A percentile compares a stretch with the other conserved stretches of the same genome.
These are phyloP conservation scores for Chytridium lagenaria DNA, from an alignment of 371 early-diverging fungal genomes.

Conservation along the genomic window DNA sequence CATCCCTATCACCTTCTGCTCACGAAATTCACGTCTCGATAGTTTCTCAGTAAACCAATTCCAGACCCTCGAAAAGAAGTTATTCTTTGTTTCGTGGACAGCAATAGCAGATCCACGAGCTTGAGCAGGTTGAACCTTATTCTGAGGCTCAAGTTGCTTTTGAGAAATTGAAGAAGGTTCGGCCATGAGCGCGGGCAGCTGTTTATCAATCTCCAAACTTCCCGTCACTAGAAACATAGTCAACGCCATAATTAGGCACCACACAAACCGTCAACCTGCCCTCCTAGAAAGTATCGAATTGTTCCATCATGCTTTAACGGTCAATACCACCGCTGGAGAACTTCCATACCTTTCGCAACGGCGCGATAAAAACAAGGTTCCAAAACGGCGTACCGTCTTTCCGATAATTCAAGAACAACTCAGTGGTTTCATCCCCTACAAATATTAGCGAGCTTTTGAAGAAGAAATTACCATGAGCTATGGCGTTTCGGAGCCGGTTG, in stretches of 20 bases:
- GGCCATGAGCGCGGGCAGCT: background rate
- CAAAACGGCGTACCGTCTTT: constrained; percentile 34
- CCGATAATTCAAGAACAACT: constrained; percentile 28
- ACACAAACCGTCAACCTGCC: constrained; percentile 14
- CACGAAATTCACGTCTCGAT: background rate
- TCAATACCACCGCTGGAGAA: no score
- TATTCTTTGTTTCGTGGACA: background rate
- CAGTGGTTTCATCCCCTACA: constrained; percentile 13
- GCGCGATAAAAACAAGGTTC: constrained; percentile 21
- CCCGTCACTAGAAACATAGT: background rate
- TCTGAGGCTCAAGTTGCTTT: background rate
- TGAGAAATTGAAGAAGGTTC: background rate
- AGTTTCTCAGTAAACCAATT: background rate
- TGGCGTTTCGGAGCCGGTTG: constrained; percentile 16
- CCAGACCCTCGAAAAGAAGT: background rate
- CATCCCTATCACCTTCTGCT: constrained; percentile 5
- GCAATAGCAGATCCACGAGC: background rate
- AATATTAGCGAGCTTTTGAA: background rate
- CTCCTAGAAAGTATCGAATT: constrained; percentile 27
- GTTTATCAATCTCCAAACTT: constrained; percentile 4
- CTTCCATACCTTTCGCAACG: background rate
- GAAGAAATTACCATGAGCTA: background rate
- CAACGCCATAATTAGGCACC: background rate
- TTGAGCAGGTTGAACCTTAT: background rate
- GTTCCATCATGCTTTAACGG: background rate